These are phyloP conservation scores for Phoenix dactylifera DNA, from an alignment of 176 grass and related monocot species.

Conservation along the genomic window DNA sequence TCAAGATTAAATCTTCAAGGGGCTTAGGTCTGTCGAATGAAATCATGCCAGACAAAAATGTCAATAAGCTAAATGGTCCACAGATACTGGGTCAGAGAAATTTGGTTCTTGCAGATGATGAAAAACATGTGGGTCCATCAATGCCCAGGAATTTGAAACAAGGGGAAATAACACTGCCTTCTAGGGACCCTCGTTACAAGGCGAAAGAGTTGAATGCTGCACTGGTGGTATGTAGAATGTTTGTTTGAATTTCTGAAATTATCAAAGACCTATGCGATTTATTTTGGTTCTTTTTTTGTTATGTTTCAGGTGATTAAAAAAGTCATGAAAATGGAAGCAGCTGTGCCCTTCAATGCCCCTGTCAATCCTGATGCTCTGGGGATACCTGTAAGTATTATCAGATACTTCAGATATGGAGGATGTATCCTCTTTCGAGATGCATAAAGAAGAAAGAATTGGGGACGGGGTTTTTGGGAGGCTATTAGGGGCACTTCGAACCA, in stretches of 20 bases:
- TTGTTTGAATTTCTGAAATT: conserved; percentile 4
- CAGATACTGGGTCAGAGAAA: conserved; percentile 23
- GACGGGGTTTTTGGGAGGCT: too few species aligned
- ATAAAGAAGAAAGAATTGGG: too few species aligned
- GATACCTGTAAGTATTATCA: conserved; percentile 81
- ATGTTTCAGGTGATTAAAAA: conserved; percentile 74
- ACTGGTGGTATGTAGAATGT: conserved; percentile 34
- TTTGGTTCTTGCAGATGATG: conserved; percentile 11
- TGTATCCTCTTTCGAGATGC: too few species aligned
- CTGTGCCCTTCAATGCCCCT: conserved; percentile 79
- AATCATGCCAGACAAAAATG: conserved; percentile 19
- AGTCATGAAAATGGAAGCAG: conserved; percentile 91
- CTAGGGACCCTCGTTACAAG: conserved; percentile 25
- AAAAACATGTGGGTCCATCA: conserved; percentile 11
- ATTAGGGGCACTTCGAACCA: too few species aligned
- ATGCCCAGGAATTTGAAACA: conserved; percentile 25
- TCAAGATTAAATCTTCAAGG: conserved; percentile 32
- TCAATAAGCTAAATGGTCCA: conserved; percentile 11
- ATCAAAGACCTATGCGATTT: neutral
- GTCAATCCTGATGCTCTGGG: conserved; percentile 79
- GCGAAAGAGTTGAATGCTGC: conserved; percentile 55
- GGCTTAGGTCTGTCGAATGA: conserved; percentile 26
- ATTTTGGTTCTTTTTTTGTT: conserved; percentile 6
- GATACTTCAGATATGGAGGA: too few species aligned
- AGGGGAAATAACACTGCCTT: conserved; percentile 23